phyloP scores from a whole-genome alignment of 228 moss, liverwort and hornwort genomes.

The Sphagnum fallax region DNA sequence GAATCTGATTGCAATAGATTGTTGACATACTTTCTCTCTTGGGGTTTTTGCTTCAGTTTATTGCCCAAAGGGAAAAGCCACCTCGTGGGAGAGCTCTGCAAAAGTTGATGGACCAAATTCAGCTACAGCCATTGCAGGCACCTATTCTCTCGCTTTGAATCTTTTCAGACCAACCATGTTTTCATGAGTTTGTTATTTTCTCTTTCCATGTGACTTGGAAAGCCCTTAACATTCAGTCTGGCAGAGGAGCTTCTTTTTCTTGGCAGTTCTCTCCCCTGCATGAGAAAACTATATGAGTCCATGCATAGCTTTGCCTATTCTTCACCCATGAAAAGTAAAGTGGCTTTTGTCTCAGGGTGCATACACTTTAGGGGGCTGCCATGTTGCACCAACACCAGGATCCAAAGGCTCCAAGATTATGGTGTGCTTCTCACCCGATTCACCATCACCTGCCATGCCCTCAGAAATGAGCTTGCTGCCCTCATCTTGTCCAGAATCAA shows the following conservation, averaged over 20 bases:
- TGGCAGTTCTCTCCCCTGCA: no score
- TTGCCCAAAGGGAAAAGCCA: conserved; percentile 70
- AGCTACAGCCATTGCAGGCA: conserved; percentile 35
- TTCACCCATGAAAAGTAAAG: no score
- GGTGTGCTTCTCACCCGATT: conserved; percentile 81
- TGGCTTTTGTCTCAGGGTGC: conserved; percentile 46
- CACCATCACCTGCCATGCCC: conserved; percentile 42
- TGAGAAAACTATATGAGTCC: no score
- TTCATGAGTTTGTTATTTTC: no score
- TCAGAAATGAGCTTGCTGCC: conserved; percentile 19
- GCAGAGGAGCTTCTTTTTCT: no score
- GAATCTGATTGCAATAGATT: background rate
- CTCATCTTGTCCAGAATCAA: background rate
- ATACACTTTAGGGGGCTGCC: conserved; percentile 77
- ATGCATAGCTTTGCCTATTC: no score
- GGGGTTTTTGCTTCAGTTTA: conserved; percentile 48
- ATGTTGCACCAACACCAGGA: conserved; percentile 62
- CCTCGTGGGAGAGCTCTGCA: conserved; percentile 81
- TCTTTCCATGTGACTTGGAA: no score
- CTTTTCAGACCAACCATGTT: no score
- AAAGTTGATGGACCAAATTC: conserved; percentile 40
- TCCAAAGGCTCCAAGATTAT: conserved; percentile 52
- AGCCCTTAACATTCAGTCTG: no score
- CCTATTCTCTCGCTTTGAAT: background rate
- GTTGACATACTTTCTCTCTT: conserved; percentile 12